phyloP scores from a whole-genome alignment of 78 protist species.

The Tieghemostelium lacteum region DNA sequence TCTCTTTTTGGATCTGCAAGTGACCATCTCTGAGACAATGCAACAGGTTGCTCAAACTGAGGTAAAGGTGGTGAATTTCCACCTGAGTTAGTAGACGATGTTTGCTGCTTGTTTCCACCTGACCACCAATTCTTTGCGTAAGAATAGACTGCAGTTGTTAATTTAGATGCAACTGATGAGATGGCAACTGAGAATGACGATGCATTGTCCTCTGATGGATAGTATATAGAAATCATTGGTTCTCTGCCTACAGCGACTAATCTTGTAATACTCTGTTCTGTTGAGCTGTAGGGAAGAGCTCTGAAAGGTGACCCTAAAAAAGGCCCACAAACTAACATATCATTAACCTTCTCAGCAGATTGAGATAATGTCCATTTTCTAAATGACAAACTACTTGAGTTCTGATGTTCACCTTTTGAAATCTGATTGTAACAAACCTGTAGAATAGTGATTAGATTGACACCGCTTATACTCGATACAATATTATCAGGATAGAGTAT shows the following conservation, averaged over 20 bases:
- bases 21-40: conserved; percentile 28
- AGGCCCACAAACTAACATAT: conserved; percentile 49
- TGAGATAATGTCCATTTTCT: conserved; percentile 37
- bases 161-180: conserved; percentile 62
- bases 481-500: conserved; percentile 61
- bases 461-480: conserved; percentile 40
- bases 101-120: neutral
- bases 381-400: conserved; percentile 4
- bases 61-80: neutral
- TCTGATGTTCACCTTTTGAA: neutral
- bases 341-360: conserved; percentile 36
- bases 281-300: conserved; percentile 64
- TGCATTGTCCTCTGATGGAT: conserved; percentile 65
- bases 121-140: conserved; percentile 82
- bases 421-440: conserved; percentile 53
- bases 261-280: conserved; percentile 41
- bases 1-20: conserved; percentile 64
- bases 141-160: conserved; percentile 80
- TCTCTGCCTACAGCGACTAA: conserved; percentile 47
- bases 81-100: neutral
- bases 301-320: conserved; percentile 73
- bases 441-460: neutral
- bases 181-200: conserved; percentile 47
- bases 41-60: conserved; percentile 49
- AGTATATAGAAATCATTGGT: conserved; percentile 62